A percentile compares a stretch with the other conserved stretches of the same genome.
These are phyloP conservation scores for Cotoneaster glaucophyllus DNA, from an alignment of 306 rosid species.

Conservation along the genomic window DNA sequence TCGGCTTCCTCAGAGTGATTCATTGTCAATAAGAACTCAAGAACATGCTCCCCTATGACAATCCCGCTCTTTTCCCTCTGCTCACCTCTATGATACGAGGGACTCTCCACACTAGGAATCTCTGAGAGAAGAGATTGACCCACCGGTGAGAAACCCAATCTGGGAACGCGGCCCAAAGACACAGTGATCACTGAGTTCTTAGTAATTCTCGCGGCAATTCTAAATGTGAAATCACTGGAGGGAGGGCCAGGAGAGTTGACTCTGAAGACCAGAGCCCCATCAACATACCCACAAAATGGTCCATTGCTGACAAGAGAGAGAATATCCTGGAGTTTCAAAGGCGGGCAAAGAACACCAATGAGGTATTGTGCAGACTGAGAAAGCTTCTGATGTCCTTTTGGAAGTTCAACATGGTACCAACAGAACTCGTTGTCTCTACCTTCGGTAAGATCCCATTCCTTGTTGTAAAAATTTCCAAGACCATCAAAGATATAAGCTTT, in stretches of 20 bases:
- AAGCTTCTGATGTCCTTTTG: constrained; percentile 67
- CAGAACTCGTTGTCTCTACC: constrained; percentile 70
- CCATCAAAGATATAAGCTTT: constrained; percentile 92
- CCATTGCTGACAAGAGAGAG: constrained; percentile 97
- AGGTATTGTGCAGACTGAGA: constrained; percentile 80
- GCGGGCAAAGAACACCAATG: constrained; percentile 84
- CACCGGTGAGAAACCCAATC: constrained; percentile 75
- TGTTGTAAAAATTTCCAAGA: constrained; percentile 52
- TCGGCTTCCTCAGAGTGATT: constrained; percentile 98
- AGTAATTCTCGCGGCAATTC: constrained; percentile 84
- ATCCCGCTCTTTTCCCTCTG: constrained; percentile 47
- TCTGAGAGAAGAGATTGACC: constrained; percentile 84
- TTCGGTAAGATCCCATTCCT: constrained; percentile 76
- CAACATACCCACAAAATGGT: constrained; percentile 93
- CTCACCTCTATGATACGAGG: constrained; percentile 40
- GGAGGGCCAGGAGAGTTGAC: constrained; percentile 97
- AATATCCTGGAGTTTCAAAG: constrained; percentile 91
- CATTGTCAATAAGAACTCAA: constrained; percentile 87
- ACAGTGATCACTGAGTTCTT: constrained; percentile 80
- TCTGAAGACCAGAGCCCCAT: constrained; percentile 85
- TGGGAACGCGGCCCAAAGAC: constrained; percentile 85
- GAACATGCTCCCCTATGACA: constrained; percentile 90
- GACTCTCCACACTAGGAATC: constrained; percentile 79
- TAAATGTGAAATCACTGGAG: constrained; percentile 73
- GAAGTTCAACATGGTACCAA: constrained; percentile 98